These are phyloP conservation scores for Mortierella sp. DNA, from an alignment of 371 early-diverging fungal species.

Conservation along the genomic window DNA sequence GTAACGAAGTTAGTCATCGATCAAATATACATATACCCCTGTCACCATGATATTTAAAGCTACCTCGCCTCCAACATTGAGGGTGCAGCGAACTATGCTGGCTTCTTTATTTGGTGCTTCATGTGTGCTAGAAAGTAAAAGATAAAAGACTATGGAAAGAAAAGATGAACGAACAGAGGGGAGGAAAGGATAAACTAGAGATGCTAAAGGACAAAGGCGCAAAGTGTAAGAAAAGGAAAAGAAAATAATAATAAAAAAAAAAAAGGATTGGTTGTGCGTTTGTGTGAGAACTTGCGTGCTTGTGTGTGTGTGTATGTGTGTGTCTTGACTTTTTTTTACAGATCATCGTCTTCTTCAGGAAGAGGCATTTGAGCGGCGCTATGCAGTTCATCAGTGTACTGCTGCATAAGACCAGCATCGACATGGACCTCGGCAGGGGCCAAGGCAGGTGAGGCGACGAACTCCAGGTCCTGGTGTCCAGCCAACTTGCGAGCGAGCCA, in stretches of 20 bases:
- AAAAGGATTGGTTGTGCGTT: too few relatives aligned
- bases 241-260: not conserved
- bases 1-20: not conserved
- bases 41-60: too few relatives aligned
- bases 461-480: constrained; percentile 94
- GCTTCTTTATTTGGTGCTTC: too few relatives aligned
- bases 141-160: too few relatives aligned
- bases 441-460: constrained; percentile 98
- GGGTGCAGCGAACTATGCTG: too few relatives aligned
- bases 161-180: not conserved
- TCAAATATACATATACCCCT: not conserved
- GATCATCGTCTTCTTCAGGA: constrained; percentile 90
- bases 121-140: too few relatives aligned
- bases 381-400: constrained; percentile 83
- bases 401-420: constrained; percentile 81
- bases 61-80: too few relatives aligned
- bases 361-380: constrained; percentile 85
- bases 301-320: too few relatives aligned
- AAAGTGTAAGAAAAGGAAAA: constrained; percentile 9
- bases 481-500: constrained; percentile 98
- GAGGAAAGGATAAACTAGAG: not conserved
- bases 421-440: constrained; percentile 96
- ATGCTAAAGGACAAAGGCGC: not conserved
- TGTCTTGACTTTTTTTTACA: constrained; percentile 50
- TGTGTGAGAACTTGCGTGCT: too few relatives aligned